phyloP scores from a whole-genome alignment of 768 basidiomycete species.

The Lactifluus hygrophoroides region DNA sequence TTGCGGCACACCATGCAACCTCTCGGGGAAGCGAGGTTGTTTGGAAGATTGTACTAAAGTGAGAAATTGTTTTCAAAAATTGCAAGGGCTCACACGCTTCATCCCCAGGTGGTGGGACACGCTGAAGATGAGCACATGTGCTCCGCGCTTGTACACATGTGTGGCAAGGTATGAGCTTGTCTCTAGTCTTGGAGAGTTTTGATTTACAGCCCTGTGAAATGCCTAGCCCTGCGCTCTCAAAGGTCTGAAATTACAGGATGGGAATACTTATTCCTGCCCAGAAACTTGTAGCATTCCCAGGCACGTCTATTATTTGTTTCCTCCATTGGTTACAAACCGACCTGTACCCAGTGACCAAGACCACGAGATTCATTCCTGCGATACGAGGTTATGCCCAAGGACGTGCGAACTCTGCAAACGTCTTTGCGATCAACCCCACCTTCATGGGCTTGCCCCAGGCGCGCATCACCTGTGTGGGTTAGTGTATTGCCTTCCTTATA shows the following conservation, averaged over 20 bases:
- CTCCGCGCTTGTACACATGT: slow-evolving; percentile 44
- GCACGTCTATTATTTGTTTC: background rate
- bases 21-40: slow-evolving; percentile 43
- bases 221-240: slow-evolving; percentile 17
- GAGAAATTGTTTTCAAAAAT: background rate
- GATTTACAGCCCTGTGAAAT: background rate
- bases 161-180: slow-evolving; percentile 38
- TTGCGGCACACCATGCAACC: slow-evolving; percentile 44
- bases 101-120: slow-evolving; percentile 40
- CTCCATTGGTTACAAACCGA: background rate
- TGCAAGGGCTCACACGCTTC: background rate
- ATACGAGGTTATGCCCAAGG: slow-evolving; percentile 44
- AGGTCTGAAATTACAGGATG: background rate
- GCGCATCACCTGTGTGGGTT: slow-evolving; percentile 52
- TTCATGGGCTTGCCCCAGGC: slow-evolving; percentile 38
- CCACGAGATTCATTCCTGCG: slow-evolving; percentile 43
- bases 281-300: slow-evolving; percentile 8
- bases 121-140: slow-evolving; percentile 43
- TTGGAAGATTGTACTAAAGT: slow-evolving; percentile 47
- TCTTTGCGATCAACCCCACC: slow-evolving; percentile 40
- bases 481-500: slow-evolving; percentile 11
- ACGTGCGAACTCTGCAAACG: slow-evolving; percentile 47
- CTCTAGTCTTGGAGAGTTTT: background rate
- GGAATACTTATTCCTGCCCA: slow-evolving; percentile 10
- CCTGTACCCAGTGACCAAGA: slow-evolving; percentile 31